Conservation (phyloP, 257 asterid genomes). For the Ligustrum vulgare region DNA sequence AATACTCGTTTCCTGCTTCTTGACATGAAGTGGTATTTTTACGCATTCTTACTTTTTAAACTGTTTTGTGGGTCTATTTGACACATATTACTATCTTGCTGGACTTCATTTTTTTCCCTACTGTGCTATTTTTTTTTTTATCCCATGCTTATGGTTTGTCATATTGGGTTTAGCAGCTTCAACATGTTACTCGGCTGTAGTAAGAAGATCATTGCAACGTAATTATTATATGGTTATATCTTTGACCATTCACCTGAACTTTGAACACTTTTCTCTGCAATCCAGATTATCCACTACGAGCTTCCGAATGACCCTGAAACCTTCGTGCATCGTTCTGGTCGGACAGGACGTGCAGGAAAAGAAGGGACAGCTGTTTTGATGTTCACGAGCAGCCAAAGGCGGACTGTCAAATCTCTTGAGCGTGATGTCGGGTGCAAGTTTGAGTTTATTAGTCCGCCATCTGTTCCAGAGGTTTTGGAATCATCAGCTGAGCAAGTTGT, state of each 20-base stretch:
- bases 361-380: conserved; percentile 66
- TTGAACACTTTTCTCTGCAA: not conserved
- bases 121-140: not conserved
- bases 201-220: not conserved
- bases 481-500: conserved; percentile 68
- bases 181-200: not conserved
- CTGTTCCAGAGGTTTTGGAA: conserved; percentile 74
- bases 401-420: conserved; percentile 77
- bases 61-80: not conserved
- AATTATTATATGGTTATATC: not conserved
- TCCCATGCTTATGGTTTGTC: not conserved
- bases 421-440: conserved; percentile 75
- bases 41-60: not conserved
- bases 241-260: not conserved
- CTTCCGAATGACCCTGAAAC: conserved; percentile 96
- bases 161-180: not conserved
- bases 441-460: conserved; percentile 70
- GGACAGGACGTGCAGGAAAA: conserved; percentile 96
- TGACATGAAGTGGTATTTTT: not conserved
- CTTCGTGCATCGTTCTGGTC: conserved; percentile 97
- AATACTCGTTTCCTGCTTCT: not conserved
- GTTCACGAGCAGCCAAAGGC: conserved; percentile 76
- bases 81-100: not conserved
- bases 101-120: not conserved
- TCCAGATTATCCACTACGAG: conserved; percentile 88